A percentile compares a stretch with the other conserved stretches of the same genome.
Evolutionary conservation across 2,329 filamentous ascomycete species (phyloP).

Genomic region (Apiospora phragmitis): DNA sequence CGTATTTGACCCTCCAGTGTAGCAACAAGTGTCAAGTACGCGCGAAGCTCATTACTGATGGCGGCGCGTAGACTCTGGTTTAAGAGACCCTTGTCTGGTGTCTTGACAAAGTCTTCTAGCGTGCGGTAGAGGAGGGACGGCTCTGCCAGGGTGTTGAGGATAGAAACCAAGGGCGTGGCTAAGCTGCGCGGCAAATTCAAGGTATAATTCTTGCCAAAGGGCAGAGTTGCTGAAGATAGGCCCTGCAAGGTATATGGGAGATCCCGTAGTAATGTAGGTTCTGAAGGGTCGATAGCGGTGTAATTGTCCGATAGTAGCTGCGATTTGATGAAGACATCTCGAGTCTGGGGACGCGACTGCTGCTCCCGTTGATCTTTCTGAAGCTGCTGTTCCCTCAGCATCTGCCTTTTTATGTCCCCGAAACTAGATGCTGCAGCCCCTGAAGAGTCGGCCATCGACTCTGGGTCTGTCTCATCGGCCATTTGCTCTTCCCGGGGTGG

Average conservation of each 20-base stretch:
- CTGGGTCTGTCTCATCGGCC: conserved; percentile 3
- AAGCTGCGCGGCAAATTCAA: conserved; percentile 78
- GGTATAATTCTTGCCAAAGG: conserved; percentile 68
- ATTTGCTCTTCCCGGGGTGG: background rate
- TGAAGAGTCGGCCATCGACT: conserved; percentile 18
- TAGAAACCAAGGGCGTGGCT: conserved; percentile 79
- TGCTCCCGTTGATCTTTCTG: conserved; percentile 25
- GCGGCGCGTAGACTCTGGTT: conserved; percentile 90
- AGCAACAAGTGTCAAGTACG: conserved; percentile 87
- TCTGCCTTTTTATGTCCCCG: conserved; percentile 27
- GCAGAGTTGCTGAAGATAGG: conserved; percentile 80
- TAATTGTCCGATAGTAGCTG: conserved; percentile 59
- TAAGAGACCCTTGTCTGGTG: conserved; percentile 78
- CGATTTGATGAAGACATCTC: conserved; percentile 58
- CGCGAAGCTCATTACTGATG: conserved; percentile 79
- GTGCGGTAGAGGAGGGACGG: conserved; percentile 88
- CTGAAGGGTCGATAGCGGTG: conserved; percentile 59
- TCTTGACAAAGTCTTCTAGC: conserved; percentile 79
- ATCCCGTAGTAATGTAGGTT: conserved; percentile 71
- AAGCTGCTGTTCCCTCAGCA: conserved; percentile 23
- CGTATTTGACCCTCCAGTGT: conserved; percentile 92
- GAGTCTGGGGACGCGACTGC: conserved; percentile 29
- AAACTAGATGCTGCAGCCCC: conserved; percentile 18
- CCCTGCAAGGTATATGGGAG: conserved; percentile 93
- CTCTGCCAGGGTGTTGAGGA: conserved; percentile 88